Percentiles rank a stretch among this genome's conserved stretches.
Conservation (phyloP, 306 rosid genomes). For the cucumber (Cucumis sativus) region Cucumber_9930_V3 NC_026658.2:25067001-25067500, state of each 20-base stretch:
- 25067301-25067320: conserved; percentile 2
- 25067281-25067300: neutral
- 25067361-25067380: neutral
- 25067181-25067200: neutral
- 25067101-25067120: neutral
- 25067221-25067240: neutral
- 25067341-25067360: neutral
- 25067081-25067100: neutral
- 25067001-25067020: neutral
- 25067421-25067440: neutral
- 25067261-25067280: neutral
- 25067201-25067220: neutral
- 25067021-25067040: neutral
- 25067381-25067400: neutral
- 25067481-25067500: neutral
- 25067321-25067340: neutral
- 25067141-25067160: neutral
- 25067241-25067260: neutral
- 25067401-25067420: neutral
- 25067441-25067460: neutral
- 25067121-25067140: neutral
- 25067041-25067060: neutral
- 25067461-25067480: neutral
- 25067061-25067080: neutral
- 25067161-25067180: neutral